Evolutionary conservation across 768 basidiomycete genomes (phyloP).

Genomic region (Kwoniella sp.): DNA sequence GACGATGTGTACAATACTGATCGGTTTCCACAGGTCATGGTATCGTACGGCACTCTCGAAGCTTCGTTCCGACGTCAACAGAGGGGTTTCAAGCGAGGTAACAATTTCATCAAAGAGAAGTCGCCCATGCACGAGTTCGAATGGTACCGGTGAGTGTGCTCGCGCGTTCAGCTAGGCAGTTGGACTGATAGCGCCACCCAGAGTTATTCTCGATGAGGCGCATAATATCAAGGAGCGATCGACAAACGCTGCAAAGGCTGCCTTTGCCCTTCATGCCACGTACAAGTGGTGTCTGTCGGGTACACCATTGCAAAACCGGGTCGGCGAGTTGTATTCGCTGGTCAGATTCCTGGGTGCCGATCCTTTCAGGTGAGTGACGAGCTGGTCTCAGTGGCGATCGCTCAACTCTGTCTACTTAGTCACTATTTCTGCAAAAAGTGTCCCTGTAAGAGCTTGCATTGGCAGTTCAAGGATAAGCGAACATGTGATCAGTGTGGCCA

Average conservation of each 20-base stretch:
- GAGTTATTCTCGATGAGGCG: slow-evolving; percentile 72
- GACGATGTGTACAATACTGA: slow-evolving; percentile 10
- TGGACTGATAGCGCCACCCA: slow-evolving; percentile 40
- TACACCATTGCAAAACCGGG: slow-evolving; percentile 93
- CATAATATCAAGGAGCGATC: slow-evolving; percentile 96
- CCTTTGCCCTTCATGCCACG: slow-evolving; percentile 75
- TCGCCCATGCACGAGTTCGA: slow-evolving; percentile 76
- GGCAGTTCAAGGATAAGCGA: slow-evolving; percentile 77
- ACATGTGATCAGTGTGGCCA: slow-evolving; percentile 65
- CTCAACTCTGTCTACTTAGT: slow-evolving; percentile 19
- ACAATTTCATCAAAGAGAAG: slow-evolving; percentile 75
- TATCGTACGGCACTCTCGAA: slow-evolving; percentile 79
- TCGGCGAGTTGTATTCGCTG: slow-evolving; percentile 96
- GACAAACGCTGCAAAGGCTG: slow-evolving; percentile 94
- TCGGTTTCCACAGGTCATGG: slow-evolving; percentile 27
- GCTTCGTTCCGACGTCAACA: slow-evolving; percentile 90
- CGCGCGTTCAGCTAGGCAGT: too few species aligned
- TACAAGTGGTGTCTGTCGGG: slow-evolving; percentile 95
- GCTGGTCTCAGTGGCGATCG: background rate
- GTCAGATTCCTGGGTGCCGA: slow-evolving; percentile 84
- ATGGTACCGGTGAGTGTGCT: slow-evolving; percentile 67
- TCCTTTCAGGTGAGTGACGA: slow-evolving; percentile 49
- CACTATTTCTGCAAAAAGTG: slow-evolving; percentile 64
- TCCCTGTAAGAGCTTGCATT: slow-evolving; percentile 90
- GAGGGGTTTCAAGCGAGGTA: slow-evolving; percentile 83